Percentiles rank a stretch among this genome's conserved stretches.
These are phyloP conservation scores for Erythrophleum fordii DNA, from an alignment of 306 rosid genomes.

Conservation along the genomic window DNA sequence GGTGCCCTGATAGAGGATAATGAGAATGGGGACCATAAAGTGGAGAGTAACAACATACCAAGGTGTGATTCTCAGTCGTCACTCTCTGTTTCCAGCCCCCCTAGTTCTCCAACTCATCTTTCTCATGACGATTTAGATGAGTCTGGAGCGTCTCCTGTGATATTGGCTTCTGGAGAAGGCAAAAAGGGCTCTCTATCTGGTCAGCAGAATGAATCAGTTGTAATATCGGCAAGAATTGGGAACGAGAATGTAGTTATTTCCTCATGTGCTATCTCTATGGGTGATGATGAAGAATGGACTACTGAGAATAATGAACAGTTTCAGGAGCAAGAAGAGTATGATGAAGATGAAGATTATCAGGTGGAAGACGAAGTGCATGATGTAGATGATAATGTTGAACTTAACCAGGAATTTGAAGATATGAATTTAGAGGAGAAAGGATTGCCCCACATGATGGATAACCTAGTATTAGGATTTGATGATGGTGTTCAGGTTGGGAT, in stretches of 20 bases:
- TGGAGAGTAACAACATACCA: conserved; percentile 49
- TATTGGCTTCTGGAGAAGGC: conserved; percentile 57
- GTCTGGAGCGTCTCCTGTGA: conserved; percentile 65
- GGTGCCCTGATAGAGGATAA: conserved; percentile 53
- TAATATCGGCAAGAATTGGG: conserved; percentile 44
- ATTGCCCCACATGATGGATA: conserved; percentile 76
- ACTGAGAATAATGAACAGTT: conserved; percentile 71
- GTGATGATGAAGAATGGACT: conserved; percentile 93
- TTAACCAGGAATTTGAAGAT: conserved; percentile 60
- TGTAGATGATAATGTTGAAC: conserved; percentile 70
- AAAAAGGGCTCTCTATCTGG: conserved; percentile 43
- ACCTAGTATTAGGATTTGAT: conserved; percentile 85
- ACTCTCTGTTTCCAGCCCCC: conserved; percentile 94
- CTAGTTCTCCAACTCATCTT: conserved; percentile 91
- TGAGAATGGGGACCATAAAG: conserved; percentile 55
- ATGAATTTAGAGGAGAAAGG: conserved; percentile 77
- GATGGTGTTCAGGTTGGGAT: conserved; percentile 97
- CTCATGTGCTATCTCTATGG: conserved; percentile 57
- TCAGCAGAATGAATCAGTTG: conserved; percentile 57
- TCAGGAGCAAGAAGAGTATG: conserved; percentile 97
- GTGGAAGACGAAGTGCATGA: conserved; percentile 97
- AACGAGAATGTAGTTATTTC: conserved; percentile 51
- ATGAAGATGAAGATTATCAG: conserved; percentile 89
- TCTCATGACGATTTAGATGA: conserved; percentile 93
- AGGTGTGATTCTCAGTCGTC: conserved; percentile 97